Evolutionary conservation across 2,329 filamentous ascomycete genomes (phyloP), one percentile per base, ranked within the genome.

Genomic region (Coniochaeta hoffmannii): DNA sequence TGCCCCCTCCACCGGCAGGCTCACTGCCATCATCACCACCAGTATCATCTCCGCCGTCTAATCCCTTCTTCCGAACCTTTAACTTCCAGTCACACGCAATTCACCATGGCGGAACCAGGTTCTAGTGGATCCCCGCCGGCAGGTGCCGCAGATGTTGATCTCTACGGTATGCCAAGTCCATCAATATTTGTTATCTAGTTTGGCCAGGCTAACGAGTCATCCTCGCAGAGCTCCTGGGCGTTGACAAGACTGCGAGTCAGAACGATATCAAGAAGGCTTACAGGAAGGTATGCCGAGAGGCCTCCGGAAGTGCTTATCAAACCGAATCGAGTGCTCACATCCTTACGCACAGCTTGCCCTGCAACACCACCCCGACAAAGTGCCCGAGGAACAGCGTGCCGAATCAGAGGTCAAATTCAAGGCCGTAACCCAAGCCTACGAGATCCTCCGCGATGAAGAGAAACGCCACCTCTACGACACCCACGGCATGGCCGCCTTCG

Each of bases 401-500:
- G 88, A 87, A 62, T 90, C 94, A 58, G 94, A 97, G 71, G 80
- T 86, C 67, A 91, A 87, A 68, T 99, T 99, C 85, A 99, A 99
- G 76, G 78, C 86, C 55, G 87, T 96, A 56, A 92, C 89, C 58
- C 88, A 95, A 74, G 94, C 94, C 64, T 99, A 99, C 78, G 94
- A 99, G 69, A 97, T 99, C 68, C 90, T 99, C 55, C 88, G 85
- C 74, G 93, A 99, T 78, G 93, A 97, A 60, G 85, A 97, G 59
- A 97, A 96, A 72, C 88, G 94, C 66, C 81, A 89, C 56, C 74
- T 95, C 59, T 99, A 99, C 76, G 94, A 99, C 68, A 86, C 85
- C 59, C 90, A 96, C 69, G 94, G 94, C 74, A 97, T 97, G 92
- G 83, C 89, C 44, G 94, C 93, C 57, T 97, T 99, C 68, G 91